phyloP scores from a whole-genome alignment of 2,329 filamentous ascomycete species.

The Colletotrichum gigasporum region DNA sequence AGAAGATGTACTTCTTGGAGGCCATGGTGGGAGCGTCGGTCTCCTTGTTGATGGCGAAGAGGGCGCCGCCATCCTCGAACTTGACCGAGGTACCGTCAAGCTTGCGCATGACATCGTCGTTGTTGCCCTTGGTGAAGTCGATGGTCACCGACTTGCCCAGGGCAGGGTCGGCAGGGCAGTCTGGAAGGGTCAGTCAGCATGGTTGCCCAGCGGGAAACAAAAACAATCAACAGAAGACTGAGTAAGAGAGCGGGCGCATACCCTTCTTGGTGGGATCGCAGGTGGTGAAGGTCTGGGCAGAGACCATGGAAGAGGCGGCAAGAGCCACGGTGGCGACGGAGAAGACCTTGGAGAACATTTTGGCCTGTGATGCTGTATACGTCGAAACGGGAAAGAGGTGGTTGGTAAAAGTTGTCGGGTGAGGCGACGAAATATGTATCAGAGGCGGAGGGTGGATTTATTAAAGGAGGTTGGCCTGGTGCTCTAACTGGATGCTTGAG shows the following conservation, averaged over 20 bases:
- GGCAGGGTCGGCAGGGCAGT: slow-evolving; percentile 79
- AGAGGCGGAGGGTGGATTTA: slow-evolving; percentile 6
- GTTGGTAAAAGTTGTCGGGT: background rate
- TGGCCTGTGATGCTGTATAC: background rate
- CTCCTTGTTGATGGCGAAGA: slow-evolving; percentile 74
- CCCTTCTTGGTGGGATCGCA: slow-evolving; percentile 65
- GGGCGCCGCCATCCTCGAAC: slow-evolving; percentile 59
- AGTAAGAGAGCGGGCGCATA: slow-evolving; percentile 37
- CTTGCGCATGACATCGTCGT: slow-evolving; percentile 64
- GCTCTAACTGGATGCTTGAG: slow-evolving; percentile 9
- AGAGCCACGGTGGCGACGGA: slow-evolving; percentile 57
- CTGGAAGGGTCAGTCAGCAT: slow-evolving; percentile 44
- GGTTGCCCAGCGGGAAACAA: background rate
- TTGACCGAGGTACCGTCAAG: slow-evolving; percentile 57
- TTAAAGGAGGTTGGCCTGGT: slow-evolving; percentile 17
- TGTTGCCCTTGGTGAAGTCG: slow-evolving; percentile 81
- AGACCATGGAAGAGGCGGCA: slow-evolving; percentile 57
- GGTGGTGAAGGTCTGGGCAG: slow-evolving; percentile 65
- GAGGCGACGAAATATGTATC: slow-evolving; percentile 8
- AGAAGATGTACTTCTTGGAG: slow-evolving; percentile 93
- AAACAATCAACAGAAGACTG: background rate
- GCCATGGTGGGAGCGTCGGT: slow-evolving; percentile 77
- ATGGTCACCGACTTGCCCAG: slow-evolving; percentile 71
- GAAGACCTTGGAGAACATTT: slow-evolving; percentile 49
- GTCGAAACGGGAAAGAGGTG: background rate